These are phyloP conservation scores for Cucurbitaria berberidis DNA, from an alignment of 2,329 filamentous ascomycete species.

Conservation along the genomic window DNA sequence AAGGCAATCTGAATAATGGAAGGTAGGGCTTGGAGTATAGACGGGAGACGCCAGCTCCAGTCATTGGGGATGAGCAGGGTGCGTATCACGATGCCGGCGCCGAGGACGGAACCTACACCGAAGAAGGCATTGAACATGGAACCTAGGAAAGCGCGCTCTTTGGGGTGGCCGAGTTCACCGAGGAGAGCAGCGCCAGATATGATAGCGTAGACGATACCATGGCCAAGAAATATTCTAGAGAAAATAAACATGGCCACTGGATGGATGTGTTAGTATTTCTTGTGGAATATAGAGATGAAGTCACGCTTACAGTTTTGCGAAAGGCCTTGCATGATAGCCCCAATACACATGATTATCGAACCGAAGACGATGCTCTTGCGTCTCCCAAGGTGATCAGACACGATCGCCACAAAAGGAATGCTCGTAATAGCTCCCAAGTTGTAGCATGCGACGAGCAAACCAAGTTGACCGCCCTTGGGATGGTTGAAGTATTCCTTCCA, in stretches of 20 bases:
- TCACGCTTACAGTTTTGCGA: conserved; percentile 47
- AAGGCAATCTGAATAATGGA: conserved; percentile 67
- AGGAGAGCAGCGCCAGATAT: conserved; percentile 69
- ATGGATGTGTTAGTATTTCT: not conserved
- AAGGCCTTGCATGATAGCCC: conserved; percentile 63
- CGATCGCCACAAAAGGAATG: conserved; percentile 62
- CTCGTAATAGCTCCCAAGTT: conserved; percentile 65
- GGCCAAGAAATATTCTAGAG: conserved; percentile 68
- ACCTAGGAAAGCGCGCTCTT: conserved; percentile 69
- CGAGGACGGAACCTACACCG: conserved; percentile 64
- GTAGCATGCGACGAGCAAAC: conserved; percentile 65
- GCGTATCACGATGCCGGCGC: conserved; percentile 68
- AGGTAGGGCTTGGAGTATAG: conserved; percentile 67
- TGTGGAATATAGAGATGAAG: not conserved
- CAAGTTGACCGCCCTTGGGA: conserved; percentile 55
- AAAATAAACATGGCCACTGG: conserved; percentile 60
- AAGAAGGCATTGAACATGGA: conserved; percentile 73
- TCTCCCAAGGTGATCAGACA: conserved; percentile 63
- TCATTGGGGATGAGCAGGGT: conserved; percentile 63
- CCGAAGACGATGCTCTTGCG: conserved; percentile 64
- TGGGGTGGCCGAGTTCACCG: conserved; percentile 70
- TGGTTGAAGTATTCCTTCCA: conserved; percentile 58
- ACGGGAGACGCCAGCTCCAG: conserved; percentile 72
- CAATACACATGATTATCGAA: conserved; percentile 61
- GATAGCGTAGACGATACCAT: conserved; percentile 70